Evolutionary conservation across 257 asterid genomes (phyloP).

Genomic region (Coffea canephora): DNA sequence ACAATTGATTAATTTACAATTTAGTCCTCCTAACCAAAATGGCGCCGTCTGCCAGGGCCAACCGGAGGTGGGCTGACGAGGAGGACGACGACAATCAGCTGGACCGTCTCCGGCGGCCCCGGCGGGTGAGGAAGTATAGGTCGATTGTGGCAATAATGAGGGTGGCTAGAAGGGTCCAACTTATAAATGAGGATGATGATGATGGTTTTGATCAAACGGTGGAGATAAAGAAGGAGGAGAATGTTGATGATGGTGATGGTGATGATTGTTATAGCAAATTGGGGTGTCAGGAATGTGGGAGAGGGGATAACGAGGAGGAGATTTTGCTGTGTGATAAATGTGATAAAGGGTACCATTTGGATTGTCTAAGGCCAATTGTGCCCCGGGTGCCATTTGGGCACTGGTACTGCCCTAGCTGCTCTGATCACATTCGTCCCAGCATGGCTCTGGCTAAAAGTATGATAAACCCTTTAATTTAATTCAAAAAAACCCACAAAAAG

Average conservation of each 20-base stretch:
- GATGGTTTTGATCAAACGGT: conserved; percentile 15
- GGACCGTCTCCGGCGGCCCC: conserved; percentile 5
- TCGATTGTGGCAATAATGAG: conserved; percentile 56
- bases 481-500: not conserved
- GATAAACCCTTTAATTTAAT: conserved; percentile 12
- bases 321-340: conserved; percentile 72
- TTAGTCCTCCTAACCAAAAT: conserved; percentile 8
- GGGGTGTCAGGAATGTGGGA: conserved; percentile 73
- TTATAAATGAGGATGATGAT: conserved; percentile 14
- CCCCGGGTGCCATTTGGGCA: conserved; percentile 72
- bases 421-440: conserved; percentile 37
- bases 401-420: conserved; percentile 75
- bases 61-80: conserved; percentile 19
- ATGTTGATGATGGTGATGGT: conserved; percentile 8
- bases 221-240: not conserved
- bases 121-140: conserved; percentile 8
- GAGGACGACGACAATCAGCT: conserved; percentile 19
- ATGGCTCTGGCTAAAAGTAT: conserved; percentile 52
- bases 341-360: conserved; percentile 67
- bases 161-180: conserved; percentile 43
- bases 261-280: conserved; percentile 30
- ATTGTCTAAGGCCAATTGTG: conserved; percentile 67
- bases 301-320: conserved; percentile 62
- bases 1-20: conserved; percentile 24
- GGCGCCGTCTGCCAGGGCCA: conserved; percentile 9